Evolutionary conservation across 495 filamentous ascomycete genomes (phyloP), one percentile per base, ranked within the genome.

Genomic region (Cudoniella acicularis): DNA sequence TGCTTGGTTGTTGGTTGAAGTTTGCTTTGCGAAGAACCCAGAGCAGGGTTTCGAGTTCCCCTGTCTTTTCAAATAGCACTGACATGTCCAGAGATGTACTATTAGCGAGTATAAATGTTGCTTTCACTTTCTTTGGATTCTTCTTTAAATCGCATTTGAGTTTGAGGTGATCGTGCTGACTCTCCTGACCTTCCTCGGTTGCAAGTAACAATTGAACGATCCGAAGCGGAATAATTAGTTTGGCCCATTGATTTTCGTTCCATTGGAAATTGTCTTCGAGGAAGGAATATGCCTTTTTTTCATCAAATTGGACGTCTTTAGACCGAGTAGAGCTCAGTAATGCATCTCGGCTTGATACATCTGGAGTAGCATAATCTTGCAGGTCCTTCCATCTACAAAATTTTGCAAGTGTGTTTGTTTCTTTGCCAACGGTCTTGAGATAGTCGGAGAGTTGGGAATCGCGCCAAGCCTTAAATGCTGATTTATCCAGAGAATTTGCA

Each of bases 171-270:
- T 60, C 57, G n/a, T 60, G 57, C 18, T 54, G 57, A 48, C 18
- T 36, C 48, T 47, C 49, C 21, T 47, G 11, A 16, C 57, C 57
- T 6, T 48, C 41, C 20, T 49, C 41, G 20, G 57, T 60, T 24
- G 57, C 49, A 22, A 60, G 57, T 23, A 60, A 23, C 43, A 42
- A 54, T 20, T 41, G 57, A 24, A 60, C 57, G 22, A 60, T 53
- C n/a, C 41, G 49, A 24, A 54, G 18, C 21, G 57, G 57, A n/a
- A 60, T 23, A 22, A 49, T 30, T 18, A 22, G 54, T 49, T 40
- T 54, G 6, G 41, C 41, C 49, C 50, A 60, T 21, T 40, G 16
- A 11, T 24, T 54, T 11, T 27, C 11, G 26, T 22, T 60, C 57
- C 57, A 60, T 49, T 60, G 57, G 40, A 54, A 60, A 3, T 60